phyloP scores from a whole-genome alignment of 805 yeast genomes.

The Jamesozyma spencerorum region DNA sequence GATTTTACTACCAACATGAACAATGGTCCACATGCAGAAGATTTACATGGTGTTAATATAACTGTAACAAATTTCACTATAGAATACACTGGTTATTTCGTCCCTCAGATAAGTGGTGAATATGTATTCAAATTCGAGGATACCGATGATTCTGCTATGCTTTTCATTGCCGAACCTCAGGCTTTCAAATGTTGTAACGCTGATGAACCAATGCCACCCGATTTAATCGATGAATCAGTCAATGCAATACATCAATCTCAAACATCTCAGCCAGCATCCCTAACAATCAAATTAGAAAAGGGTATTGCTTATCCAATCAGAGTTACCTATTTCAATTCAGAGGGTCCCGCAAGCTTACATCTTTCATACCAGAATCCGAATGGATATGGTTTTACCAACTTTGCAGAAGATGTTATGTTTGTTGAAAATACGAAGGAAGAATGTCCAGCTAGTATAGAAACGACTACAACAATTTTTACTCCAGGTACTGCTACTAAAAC shows the following conservation, averaged over 20 bases:
- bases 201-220: neutral
- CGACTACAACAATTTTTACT: neutral
- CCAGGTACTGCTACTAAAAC: neutral
- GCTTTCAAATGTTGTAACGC: constrained; percentile 19
- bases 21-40: neutral
- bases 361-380: constrained; percentile 4
- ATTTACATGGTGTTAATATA: neutral
- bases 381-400: neutral
- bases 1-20: neutral
- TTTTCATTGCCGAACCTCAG: constrained; percentile 20
- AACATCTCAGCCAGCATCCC: neutral
- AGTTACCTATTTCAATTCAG: neutral
- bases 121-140: constrained; percentile 19
- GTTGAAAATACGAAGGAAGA: neutral
- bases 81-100: constrained; percentile 25
- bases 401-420: neutral
- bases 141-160: constrained; percentile 28
- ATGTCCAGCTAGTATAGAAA: neutral
- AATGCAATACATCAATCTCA: neutral
- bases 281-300: neutral
- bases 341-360: neutral
- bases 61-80: constrained; percentile 15
- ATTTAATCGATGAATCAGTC: neutral
- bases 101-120: constrained; percentile 25
- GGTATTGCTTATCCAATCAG: neutral